phyloP scores from a whole-genome alignment of 257 asterid genomes.

The Nyctanthes arbortristis region DNA sequence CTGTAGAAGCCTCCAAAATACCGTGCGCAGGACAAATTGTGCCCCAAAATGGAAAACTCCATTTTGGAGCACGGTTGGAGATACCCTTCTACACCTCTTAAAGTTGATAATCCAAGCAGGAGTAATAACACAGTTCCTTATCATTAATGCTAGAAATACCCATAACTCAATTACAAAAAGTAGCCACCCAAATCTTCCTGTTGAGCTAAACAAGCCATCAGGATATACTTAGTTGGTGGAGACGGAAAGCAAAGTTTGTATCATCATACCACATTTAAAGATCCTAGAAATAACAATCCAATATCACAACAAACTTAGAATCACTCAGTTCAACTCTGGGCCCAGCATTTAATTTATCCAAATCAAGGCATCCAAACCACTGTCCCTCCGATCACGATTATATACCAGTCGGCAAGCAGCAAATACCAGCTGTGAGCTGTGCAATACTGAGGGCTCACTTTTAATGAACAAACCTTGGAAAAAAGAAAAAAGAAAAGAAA shows the following conservation, averaged over 20 bases:
- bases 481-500: too few relatives aligned
- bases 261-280: neutral
- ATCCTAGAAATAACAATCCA: neutral
- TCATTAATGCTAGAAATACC: neutral
- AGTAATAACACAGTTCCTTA: neutral
- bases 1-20: too few relatives aligned
- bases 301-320: neutral
- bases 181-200: neutral
- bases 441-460: too few relatives aligned
- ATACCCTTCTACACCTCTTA: too few relatives aligned
- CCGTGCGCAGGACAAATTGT: too few relatives aligned
- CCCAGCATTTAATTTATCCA: conserved; percentile 1
- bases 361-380: neutral
- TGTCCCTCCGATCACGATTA: neutral
- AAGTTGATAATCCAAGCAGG: too few relatives aligned
- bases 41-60: too few relatives aligned
- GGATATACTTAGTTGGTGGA: neutral
- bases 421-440: neutral
- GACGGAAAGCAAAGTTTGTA: neutral
- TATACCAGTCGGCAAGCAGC: conserved; percentile 10
- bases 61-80: too few relatives aligned
- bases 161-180: neutral
- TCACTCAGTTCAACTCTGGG: neutral
- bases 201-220: neutral
- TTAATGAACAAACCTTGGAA: neutral